A percentile compares a stretch with the other conserved stretches of the same genome.
phyloP scores from a whole-genome alignment of 805 yeast genomes.

The Kodamaea kakaduensis region DNA sequence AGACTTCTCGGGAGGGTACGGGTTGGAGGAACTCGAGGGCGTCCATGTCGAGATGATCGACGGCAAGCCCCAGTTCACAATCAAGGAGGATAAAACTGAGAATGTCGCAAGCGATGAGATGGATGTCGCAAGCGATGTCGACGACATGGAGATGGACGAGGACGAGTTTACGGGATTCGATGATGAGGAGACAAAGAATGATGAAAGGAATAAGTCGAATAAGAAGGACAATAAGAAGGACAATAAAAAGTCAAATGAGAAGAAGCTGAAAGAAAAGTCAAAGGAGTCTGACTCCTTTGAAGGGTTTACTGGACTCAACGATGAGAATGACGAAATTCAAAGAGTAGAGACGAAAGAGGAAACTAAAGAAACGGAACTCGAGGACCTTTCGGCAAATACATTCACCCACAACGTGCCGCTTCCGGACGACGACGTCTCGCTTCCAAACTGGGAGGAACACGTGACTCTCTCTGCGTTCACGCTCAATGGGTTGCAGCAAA shows the following conservation, averaged over 20 bases:
- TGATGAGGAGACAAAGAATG: too few relatives aligned
- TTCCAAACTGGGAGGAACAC: slow-evolving; percentile 60
- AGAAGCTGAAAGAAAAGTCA: slow-evolving; percentile 15
- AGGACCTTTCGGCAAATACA: slow-evolving; percentile 25
- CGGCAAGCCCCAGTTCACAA: slow-evolving; percentile 59
- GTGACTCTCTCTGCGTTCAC: slow-evolving; percentile 52
- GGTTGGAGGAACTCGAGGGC: slow-evolving; percentile 91
- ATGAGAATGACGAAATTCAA: slow-evolving; percentile 11
- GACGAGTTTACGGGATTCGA: slow-evolving; percentile 1
- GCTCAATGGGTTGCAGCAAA: slow-evolving; percentile 55
- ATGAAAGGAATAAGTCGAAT: slow-evolving; percentile 12
- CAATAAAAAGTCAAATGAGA: slow-evolving; percentile 19
- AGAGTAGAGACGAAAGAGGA: slow-evolving; percentile 7
- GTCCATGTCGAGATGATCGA: slow-evolving; percentile 74
- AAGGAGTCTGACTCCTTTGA: slow-evolving; percentile 27
- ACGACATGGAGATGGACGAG: slow-evolving; percentile 9
- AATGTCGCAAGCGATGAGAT: slow-evolving; percentile 20
- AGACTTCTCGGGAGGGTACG: slow-evolving; percentile 88
- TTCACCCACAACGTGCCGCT: slow-evolving; percentile 27
- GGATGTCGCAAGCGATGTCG: slow-evolving; percentile 19
- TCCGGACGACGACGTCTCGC: slow-evolving; percentile 36
- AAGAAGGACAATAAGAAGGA: slow-evolving; percentile 16
- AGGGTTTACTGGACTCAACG: slow-evolving; percentile 26
- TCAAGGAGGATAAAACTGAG: slow-evolving; percentile 33
- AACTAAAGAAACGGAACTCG: slow-evolving; percentile 10